Percentiles rank a stretch among this genome's conserved stretches.
phyloP scores from a whole-genome alignment of 2,329 filamentous ascomycete species.

The Bipolaris bicolor region DNA sequence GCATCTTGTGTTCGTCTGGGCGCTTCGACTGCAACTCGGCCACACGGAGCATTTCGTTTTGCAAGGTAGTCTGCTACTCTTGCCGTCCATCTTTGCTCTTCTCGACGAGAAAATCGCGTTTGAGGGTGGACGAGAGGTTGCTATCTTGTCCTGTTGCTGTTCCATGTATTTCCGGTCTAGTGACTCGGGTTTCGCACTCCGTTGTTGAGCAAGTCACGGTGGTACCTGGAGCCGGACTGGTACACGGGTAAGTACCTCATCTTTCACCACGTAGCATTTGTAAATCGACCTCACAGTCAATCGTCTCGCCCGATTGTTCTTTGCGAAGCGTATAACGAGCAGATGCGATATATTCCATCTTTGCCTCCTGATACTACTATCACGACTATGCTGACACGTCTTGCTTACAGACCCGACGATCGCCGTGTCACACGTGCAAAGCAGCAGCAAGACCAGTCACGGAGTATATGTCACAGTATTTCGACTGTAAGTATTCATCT shows the following conservation, averaged over 20 bases:
- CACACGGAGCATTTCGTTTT: conserved; percentile 41
- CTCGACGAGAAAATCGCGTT: conserved; percentile 9
- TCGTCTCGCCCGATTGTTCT: background rate
- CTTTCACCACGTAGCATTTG: conserved; percentile 11
- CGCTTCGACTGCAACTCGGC: conserved; percentile 20
- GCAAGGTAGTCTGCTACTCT: conserved; percentile 29
- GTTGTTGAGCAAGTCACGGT: conserved; percentile 30
- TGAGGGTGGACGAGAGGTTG: background rate
- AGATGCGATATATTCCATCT: background rate
- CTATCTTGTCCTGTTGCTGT: conserved; percentile 3
- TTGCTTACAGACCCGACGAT: conserved; percentile 21
- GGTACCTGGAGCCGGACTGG: conserved; percentile 21
- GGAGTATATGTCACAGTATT: background rate
- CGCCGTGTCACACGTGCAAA: background rate
- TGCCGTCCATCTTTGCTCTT: conserved; percentile 20
- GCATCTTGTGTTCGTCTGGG: background rate
- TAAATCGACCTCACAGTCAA: background rate
- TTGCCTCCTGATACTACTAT: conserved; percentile 12
- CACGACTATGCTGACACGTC: conserved; percentile 22
- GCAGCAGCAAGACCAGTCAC: background rate
- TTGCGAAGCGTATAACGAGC: background rate
- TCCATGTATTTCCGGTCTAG: conserved; percentile 25
- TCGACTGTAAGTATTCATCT: conserved; percentile 19
- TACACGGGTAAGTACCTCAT: conserved; percentile 34
- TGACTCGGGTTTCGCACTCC: conserved; percentile 23